phyloP scores from a whole-genome alignment of 2,329 filamentous ascomycete genomes.

The Aureobasidium pullulans region DNA sequence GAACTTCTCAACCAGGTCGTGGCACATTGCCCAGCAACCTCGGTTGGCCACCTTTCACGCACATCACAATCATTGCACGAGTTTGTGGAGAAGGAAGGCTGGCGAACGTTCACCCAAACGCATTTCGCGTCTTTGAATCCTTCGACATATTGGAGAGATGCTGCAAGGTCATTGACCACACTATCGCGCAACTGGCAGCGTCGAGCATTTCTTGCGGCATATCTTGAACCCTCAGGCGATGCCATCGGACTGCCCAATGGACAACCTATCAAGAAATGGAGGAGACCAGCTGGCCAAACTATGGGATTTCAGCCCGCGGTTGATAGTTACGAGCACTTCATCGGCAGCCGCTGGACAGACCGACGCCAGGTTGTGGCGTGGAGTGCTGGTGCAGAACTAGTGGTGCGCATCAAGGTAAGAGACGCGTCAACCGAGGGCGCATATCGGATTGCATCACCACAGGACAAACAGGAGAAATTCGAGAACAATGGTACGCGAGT shows the following conservation, averaged over 20 bases:
- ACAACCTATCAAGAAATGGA: slow-evolving; percentile 30
- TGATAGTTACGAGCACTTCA: slow-evolving; percentile 50
- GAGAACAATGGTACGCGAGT: slow-evolving; percentile 27
- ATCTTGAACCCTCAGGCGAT: slow-evolving; percentile 38
- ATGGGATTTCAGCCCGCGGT: slow-evolving; percentile 54
- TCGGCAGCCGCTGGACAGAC: slow-evolving; percentile 37
- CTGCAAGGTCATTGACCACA: slow-evolving; percentile 48
- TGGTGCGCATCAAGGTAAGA: slow-evolving; percentile 42
- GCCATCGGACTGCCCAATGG: slow-evolving; percentile 27
- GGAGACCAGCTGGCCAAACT: slow-evolving; percentile 40
- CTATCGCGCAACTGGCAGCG: slow-evolving; percentile 51
- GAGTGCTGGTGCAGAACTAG: slow-evolving; percentile 52
- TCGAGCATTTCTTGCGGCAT: slow-evolving; percentile 48
- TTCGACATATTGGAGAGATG: slow-evolving; percentile 40
- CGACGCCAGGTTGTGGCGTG: slow-evolving; percentile 52
- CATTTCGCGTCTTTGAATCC: slow-evolving; percentile 40
- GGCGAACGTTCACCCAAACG: slow-evolving; percentile 41
- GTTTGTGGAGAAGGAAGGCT: slow-evolving; percentile 41
- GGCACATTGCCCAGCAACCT: slow-evolving; percentile 37
- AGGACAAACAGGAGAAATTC: slow-evolving; percentile 23
- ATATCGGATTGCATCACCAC: slow-evolving; percentile 12
- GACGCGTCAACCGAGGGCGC: slow-evolving; percentile 15
- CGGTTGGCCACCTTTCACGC: slow-evolving; percentile 37
- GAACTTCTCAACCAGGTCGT: slow-evolving; percentile 32
- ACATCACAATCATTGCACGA: slow-evolving; percentile 40